phyloP scores from a whole-genome alignment of 1,284 basidiomycete genomes.

The Apiotrichum mycotoxinovorans region DNA sequence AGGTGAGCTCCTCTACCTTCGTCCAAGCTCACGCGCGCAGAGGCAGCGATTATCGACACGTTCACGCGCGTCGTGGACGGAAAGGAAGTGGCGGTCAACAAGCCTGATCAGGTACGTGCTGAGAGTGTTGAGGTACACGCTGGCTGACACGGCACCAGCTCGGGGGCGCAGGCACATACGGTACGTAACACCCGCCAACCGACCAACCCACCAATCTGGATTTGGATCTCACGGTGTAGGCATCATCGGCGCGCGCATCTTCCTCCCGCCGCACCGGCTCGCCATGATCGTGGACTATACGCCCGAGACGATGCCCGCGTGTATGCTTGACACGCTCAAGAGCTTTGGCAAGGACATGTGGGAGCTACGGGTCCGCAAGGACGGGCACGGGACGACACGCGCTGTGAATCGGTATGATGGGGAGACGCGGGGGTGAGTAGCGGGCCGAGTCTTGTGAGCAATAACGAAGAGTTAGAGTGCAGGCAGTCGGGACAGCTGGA shows the following conservation, averaged over 20 bases:
- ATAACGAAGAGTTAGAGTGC: too few relatives aligned
- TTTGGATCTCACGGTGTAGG: slow-evolving; percentile 21
- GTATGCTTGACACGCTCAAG: slow-evolving; percentile 26
- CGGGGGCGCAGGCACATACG: slow-evolving; percentile 47
- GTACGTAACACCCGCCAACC: slow-evolving; percentile 25
- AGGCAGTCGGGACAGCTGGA: too few relatives aligned
- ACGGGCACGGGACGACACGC: slow-evolving; percentile 35
- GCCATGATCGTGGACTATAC: slow-evolving; percentile 44
- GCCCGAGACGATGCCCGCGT: slow-evolving; percentile 24
- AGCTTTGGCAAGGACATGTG: slow-evolving; percentile 42
- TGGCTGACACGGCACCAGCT: too few relatives aligned
- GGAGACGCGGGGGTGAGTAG: slow-evolving; percentile 33
- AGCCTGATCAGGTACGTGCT: slow-evolving; percentile 36
- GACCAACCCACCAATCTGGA: too few relatives aligned
- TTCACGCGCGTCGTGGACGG: slow-evolving; percentile 40
- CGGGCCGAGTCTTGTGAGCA: background rate
- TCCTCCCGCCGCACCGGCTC: slow-evolving; percentile 33
- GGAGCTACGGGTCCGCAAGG: slow-evolving; percentile 28
- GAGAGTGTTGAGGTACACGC: too few relatives aligned
- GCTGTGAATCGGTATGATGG: slow-evolving; percentile 42
- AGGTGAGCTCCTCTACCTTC: background rate
- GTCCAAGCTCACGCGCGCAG: slow-evolving; percentile 14
- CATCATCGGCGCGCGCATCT: slow-evolving; percentile 44
- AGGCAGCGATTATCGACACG: slow-evolving; percentile 46
- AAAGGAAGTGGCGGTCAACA: slow-evolving; percentile 26